Conservation (phyloP, 2,329 filamentous ascomycete genomes). For the Venturia nashicola region DNA sequence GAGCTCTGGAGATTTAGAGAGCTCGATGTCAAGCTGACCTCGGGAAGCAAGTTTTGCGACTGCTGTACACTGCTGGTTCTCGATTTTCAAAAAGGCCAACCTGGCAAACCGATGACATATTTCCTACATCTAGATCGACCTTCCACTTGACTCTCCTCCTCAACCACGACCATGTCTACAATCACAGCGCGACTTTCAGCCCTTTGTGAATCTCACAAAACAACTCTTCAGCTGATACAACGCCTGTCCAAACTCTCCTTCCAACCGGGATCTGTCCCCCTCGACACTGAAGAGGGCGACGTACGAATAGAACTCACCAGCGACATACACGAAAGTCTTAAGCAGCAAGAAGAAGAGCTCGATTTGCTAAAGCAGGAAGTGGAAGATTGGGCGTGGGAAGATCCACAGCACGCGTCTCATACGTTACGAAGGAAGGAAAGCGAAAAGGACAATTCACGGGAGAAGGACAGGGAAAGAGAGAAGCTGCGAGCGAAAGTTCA, state of each 20-base stretch:
- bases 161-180: background rate
- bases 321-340: constrained; percentile 69
- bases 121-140: background rate
- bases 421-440: constrained; percentile 13
- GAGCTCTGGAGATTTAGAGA: too few species aligned
- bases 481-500: constrained; percentile 54
- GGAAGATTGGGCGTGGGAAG: constrained; percentile 48
- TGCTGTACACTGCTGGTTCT: too few species aligned
- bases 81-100: background rate
- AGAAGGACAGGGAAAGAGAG: constrained; percentile 47
- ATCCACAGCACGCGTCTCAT: background rate
- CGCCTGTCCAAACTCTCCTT: constrained; percentile 47
- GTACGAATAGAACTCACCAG: constrained; percentile 59
- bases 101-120: background rate
- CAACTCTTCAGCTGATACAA: constrained; percentile 42
- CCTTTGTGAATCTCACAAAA: constrained; percentile 41
- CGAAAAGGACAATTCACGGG: constrained; percentile 19
- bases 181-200: constrained; percentile 37
- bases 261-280: constrained; percentile 48
- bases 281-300: constrained; percentile 50
- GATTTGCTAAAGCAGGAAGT: constrained; percentile 71
- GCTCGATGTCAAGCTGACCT: background rate
- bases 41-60: background rate
- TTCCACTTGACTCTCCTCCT: background rate
- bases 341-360: constrained; percentile 71